Conservation (phyloP, 805 yeast species). For the Candida odintsovae region DNA sequence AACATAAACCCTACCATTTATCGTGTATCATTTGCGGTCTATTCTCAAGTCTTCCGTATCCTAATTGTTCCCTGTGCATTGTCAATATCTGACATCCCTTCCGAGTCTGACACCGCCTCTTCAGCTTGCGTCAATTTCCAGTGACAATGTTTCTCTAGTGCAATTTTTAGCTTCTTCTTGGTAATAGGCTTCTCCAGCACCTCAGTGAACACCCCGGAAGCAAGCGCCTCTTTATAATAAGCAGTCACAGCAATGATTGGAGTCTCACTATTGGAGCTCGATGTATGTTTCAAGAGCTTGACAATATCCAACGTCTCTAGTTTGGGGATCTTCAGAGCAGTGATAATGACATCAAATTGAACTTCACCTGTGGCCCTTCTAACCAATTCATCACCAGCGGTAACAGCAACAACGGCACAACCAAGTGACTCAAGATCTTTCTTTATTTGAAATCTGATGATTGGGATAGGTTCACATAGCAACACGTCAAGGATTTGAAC, state of each 20-base stretch:
- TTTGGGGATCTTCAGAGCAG: constrained; percentile 64
- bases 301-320: constrained; percentile 72
- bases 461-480: constrained; percentile 84
- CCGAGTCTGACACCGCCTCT: constrained; percentile 25
- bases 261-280: constrained; percentile 70
- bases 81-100: constrained; percentile 29
- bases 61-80: constrained; percentile 4
- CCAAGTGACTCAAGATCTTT: constrained; percentile 62
- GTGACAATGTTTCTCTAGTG: constrained; percentile 22
- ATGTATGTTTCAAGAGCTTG: constrained; percentile 67
- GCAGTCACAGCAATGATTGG: constrained; percentile 75
- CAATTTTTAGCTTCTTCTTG: constrained; percentile 13
- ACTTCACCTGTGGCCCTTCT: constrained; percentile 78
- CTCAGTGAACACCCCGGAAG: constrained; percentile 45
- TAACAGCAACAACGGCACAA: constrained; percentile 72
- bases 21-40: too few relatives aligned
- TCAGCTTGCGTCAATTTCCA: constrained; percentile 19
- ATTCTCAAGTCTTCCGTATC: not conserved
- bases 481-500: constrained; percentile 54
- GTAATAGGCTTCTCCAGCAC: constrained; percentile 67
- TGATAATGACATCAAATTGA: constrained; percentile 76
- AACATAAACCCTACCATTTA: too few relatives aligned
- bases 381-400: constrained; percentile 77
- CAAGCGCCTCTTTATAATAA: constrained; percentile 60
- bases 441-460: constrained; percentile 62